Conservation (phyloP, 441 rosid species). For the Flueggea neowawraea region DNA sequence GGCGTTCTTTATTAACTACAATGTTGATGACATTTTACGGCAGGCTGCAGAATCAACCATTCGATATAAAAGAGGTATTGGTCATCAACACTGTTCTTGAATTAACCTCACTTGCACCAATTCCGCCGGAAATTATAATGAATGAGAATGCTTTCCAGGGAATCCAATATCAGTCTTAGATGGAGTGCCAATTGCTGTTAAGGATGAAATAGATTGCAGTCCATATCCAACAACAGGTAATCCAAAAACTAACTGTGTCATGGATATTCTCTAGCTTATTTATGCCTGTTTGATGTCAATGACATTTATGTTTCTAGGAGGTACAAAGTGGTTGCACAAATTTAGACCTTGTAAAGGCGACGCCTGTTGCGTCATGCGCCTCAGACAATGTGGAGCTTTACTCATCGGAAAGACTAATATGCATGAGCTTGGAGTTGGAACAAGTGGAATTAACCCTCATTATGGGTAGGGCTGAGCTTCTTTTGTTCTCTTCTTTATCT, state of each 20-base stretch:
- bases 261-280: background rate
- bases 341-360: slow-evolving; percentile 48
- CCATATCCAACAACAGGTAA: slow-evolving; percentile 80
- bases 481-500: no score
- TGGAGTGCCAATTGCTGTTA: slow-evolving; percentile 70
- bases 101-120: background rate
- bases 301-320: slow-evolving; percentile 32
- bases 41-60: slow-evolving; percentile 59
- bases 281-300: background rate
- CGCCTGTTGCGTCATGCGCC: slow-evolving; percentile 56
- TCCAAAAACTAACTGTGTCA: background rate
- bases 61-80: slow-evolving; percentile 53
- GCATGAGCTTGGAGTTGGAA: slow-evolving; percentile 88
- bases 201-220: slow-evolving; percentile 76
- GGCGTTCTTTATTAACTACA: slow-evolving; percentile 58
- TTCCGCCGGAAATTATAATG: background rate
- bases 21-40: slow-evolving; percentile 42
- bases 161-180: slow-evolving; percentile 58
- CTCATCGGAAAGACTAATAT: slow-evolving; percentile 75
- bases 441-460: slow-evolving; percentile 81
- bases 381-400: slow-evolving; percentile 65
- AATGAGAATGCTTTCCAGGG: slow-evolving; percentile 30
- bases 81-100: background rate
- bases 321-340: slow-evolving; percentile 74
- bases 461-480: slow-evolving; percentile 44